phyloP scores from a whole-genome alignment of 768 basidiomycete species.

The Termitomyces sp. region DNA sequence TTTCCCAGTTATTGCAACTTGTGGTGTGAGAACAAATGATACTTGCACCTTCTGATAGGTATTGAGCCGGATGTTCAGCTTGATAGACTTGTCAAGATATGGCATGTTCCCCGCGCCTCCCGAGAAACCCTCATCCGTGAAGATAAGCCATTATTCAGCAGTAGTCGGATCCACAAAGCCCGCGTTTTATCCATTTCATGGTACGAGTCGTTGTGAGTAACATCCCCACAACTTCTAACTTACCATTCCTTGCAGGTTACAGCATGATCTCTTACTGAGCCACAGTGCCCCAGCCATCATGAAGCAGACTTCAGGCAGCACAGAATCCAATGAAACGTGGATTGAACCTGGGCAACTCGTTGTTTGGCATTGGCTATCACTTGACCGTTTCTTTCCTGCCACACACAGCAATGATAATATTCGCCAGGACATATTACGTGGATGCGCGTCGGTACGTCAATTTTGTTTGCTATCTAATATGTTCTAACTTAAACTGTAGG shows the following conservation, averaged over 20 bases:
- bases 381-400: conserved; percentile 63
- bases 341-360: conserved; percentile 50
- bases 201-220: conserved; percentile 29
- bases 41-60: background rate
- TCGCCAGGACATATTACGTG: conserved; percentile 42
- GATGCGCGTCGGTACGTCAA: conserved; percentile 57
- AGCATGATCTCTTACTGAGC: conserved; percentile 51
- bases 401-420: conserved; percentile 22
- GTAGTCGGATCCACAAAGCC: conserved; percentile 61
- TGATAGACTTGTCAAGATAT: conserved; percentile 75
- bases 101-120: conserved; percentile 50
- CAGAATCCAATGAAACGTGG: conserved; percentile 26
- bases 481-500: conserved; percentile 36
- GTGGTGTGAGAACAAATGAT: conserved; percentile 54
- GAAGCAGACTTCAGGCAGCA: conserved; percentile 25
- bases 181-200: conserved; percentile 64
- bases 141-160: conserved; percentile 79
- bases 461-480: background rate
- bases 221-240: background rate
- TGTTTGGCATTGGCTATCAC: conserved; percentile 69
- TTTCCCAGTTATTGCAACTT: conserved; percentile 69
- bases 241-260: conserved; percentile 42
- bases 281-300: conserved; percentile 55
- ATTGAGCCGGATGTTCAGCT: conserved; percentile 40
- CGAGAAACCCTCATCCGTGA: conserved; percentile 47